phyloP scores from a whole-genome alignment of 2,329 filamentous ascomycete species.

The Cercospora berteroae region DNA sequence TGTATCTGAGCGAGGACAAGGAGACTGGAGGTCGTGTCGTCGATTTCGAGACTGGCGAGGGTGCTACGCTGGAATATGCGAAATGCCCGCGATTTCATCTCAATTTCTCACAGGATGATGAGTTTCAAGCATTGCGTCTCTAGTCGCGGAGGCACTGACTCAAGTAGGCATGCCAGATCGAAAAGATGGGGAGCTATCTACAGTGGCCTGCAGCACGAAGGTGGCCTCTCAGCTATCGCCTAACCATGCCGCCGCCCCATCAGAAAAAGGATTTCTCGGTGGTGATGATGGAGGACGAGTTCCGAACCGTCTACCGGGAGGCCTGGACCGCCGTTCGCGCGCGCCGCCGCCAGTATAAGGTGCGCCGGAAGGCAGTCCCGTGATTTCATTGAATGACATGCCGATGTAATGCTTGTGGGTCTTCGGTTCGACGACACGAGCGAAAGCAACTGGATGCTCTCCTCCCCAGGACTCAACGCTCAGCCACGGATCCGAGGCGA shows the following conservation, averaged over 20 bases:
- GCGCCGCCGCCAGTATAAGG: not conserved
- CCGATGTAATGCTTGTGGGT: not conserved
- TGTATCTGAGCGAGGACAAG: conserved; percentile 38
- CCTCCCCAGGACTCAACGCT: not conserved
- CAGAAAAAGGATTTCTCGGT: not conserved
- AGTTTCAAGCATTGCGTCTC: conserved; percentile 40
- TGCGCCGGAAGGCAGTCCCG: not conserved
- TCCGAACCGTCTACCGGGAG: not conserved
- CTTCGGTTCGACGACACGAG: not conserved
- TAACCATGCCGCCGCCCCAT: not conserved
- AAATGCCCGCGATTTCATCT: conserved; percentile 46
- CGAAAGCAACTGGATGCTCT: not conserved
- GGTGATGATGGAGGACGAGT: not conserved
- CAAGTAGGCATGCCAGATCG: not conserved
- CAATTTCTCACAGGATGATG: conserved; percentile 43
- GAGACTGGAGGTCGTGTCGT: conserved; percentile 39
- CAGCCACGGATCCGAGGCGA: conserved; percentile 1
- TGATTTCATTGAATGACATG: not conserved
- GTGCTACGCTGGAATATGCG: conserved; percentile 39
- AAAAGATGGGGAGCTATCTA: not conserved
- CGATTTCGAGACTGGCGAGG: conserved; percentile 41
- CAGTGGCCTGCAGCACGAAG: not conserved
- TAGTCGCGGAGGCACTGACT: not conserved
- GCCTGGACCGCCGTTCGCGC: not conserved
- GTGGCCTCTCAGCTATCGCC: not conserved